These are phyloP conservation scores for Amanita polypyramis DNA, from an alignment of 768 basidiomycete species.

Conservation along the genomic window DNA sequence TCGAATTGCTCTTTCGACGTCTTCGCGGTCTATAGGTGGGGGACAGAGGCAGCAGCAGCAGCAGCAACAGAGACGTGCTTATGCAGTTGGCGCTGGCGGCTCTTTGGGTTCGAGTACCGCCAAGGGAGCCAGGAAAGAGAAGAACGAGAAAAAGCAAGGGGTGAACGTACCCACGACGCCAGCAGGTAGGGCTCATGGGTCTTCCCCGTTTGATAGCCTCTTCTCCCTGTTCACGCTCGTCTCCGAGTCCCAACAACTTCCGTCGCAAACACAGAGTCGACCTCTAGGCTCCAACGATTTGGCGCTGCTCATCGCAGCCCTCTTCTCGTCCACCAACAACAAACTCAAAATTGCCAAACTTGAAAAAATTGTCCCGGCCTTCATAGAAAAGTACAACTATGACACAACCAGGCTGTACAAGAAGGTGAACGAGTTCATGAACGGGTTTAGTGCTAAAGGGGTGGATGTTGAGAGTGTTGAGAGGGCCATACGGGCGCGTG, in stretches of 20 bases:
- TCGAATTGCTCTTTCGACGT: no score
- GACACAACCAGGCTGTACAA: not conserved
- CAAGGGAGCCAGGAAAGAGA: no score
- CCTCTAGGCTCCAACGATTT: not conserved
- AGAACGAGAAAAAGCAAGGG: no score
- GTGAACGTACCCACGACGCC: no score
- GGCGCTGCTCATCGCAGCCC: slow-evolving; percentile 5
- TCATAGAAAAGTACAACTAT: not conserved
- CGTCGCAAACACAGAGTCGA: not conserved
- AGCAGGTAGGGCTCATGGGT: no score
- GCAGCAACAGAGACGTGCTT: no score
- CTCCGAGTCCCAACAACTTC: not conserved
- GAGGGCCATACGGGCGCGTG: no score
- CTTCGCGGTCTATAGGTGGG: no score
- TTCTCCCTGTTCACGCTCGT: not conserved
- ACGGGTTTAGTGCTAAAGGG: not conserved
- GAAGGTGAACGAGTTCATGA: slow-evolving; percentile 1
- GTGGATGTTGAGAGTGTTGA: not conserved
- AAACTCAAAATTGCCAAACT: not conserved
- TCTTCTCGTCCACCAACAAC: not conserved
- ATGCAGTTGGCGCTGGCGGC: no score
- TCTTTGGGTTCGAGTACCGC: no score
- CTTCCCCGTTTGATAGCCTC: not conserved
- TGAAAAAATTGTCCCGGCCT: not conserved
- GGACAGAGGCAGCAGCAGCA: no score